These are phyloP conservation scores for Apiotrichum domesticum DNA, from an alignment of 1,284 basidiomycete species.

Conservation along the genomic window DNA sequence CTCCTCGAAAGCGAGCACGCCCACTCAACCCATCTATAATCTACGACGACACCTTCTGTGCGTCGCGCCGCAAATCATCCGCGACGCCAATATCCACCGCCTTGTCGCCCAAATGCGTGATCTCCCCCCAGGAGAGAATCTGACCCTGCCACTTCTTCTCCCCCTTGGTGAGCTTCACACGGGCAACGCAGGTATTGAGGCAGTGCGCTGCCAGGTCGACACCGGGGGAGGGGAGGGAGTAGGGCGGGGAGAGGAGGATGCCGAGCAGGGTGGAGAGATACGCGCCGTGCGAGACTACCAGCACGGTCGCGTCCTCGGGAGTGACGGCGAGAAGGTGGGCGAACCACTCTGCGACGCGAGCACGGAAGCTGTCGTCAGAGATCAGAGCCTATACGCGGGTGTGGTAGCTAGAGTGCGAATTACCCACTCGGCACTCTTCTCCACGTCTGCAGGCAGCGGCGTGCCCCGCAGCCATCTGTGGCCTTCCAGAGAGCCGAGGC, in stretches of 20 bases:
- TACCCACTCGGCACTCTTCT: constrained; percentile 24
- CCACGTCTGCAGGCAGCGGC: constrained; percentile 26
- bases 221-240: constrained; percentile 4
- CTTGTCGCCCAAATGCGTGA: constrained; percentile 19
- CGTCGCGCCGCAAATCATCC: constrained; percentile 7
- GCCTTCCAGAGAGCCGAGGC: constrained; percentile 35
- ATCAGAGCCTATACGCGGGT: not conserved
- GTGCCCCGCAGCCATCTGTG: constrained; percentile 20
- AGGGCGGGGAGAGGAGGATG: constrained; percentile 17
- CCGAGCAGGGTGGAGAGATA: constrained; percentile 28
- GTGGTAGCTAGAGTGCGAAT: not conserved
- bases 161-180: constrained; percentile 50
- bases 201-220: constrained; percentile 21
- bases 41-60: not conserved
- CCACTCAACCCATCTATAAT: too few species aligned
- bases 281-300: constrained; percentile 41
- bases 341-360: constrained; percentile 19
- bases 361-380: constrained; percentile 12
- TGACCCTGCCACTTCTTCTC: constrained; percentile 20
- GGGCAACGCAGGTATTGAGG: constrained; percentile 33
- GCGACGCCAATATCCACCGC: constrained; percentile 2
- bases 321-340: constrained; percentile 16
- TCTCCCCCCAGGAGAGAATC: constrained; percentile 26
- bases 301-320: constrained; percentile 13
- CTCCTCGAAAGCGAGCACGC: too few species aligned